Conservation (phyloP, 106 monocot genomes). For the Posidonia australis region DNA sequence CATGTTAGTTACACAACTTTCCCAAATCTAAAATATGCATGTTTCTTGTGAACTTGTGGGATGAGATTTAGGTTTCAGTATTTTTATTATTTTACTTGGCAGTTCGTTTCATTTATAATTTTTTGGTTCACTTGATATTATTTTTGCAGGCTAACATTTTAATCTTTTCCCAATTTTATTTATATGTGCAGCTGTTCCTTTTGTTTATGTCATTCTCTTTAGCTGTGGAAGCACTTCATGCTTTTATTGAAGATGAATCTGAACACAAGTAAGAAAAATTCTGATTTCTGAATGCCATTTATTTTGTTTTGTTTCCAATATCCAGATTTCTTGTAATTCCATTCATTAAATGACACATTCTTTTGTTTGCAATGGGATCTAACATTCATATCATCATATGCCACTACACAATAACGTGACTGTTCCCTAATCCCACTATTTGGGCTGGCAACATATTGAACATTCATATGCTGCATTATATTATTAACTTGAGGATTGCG, state of each 20-base stretch:
- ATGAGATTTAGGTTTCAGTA: background rate
- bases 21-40: background rate
- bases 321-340: no score
- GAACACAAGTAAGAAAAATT: constrained; percentile 78
- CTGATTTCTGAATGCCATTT: background rate
- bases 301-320: background rate
- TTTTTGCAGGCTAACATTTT: background rate
- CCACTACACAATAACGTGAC: no score
- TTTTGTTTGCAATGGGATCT: no score
- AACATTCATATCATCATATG: no score
- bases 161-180: background rate
- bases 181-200: constrained; percentile 91
- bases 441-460: no score
- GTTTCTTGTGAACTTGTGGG: background rate
- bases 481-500: no score
- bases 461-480: no score
- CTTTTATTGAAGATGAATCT: constrained; percentile 97
- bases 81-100: background rate
- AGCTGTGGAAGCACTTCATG: constrained; percentile 98
- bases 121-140: background rate
- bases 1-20: background rate
- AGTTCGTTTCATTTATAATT: background rate
- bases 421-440: no score
- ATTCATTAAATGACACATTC: no score
- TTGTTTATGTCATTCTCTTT: constrained; percentile 97